Evolutionary conservation across 805 yeast genomes (phyloP), one percentile per base, ranked within the genome.

Genomic region (Yarrowia sp.): DNA sequence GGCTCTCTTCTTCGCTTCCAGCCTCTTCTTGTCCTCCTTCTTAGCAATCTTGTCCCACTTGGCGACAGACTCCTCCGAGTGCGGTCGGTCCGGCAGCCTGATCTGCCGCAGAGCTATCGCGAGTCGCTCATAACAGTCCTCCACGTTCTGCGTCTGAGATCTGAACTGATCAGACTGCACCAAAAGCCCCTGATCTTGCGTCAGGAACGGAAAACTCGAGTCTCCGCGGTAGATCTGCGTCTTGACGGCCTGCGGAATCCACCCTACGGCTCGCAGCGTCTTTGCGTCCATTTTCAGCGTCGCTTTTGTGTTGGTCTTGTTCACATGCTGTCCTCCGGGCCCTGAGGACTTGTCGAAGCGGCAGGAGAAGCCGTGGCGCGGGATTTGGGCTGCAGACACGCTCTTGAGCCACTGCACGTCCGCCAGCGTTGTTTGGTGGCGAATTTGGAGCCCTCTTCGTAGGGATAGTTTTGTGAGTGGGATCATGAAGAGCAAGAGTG

Each of bases 311-410:
- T 76, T 78, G 62, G 74, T 77, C 67, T 89, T 89, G 71, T 89
- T 89, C 10, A 90, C 96, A 68, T 90, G 86, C 67, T 89, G 96
- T 0, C 96, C 96, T 1, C 96, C 96, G 0, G 96, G 90, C 0
- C 96, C 96, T 32, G 91, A 82, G 0, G 94, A 81, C 63, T 92
- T 72, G 60, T 83, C 76, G 68, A 73, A 86, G 4, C 58, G 58
- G 32, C 7, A 51, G 7, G 41, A n/a, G 58, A 51, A 51, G 2
- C 58, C 58, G 13, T 33, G 22, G 4, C 58, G 58, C 18, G 58
- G 58, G 4, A 51, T 51, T 35, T 51, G 14, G 4, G 58, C 32
- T 2, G 42, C 24, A 3, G 42, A 10, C 7, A 35, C 18, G 16
- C 8, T 7, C 9, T 35, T 51, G 22, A 51, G 8, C 58, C 58